Evolutionary conservation across 2,329 filamentous ascomycete genomes (phyloP), one percentile per base, ranked within the genome.

Genomic region (Ascochyta fabae): DNA sequence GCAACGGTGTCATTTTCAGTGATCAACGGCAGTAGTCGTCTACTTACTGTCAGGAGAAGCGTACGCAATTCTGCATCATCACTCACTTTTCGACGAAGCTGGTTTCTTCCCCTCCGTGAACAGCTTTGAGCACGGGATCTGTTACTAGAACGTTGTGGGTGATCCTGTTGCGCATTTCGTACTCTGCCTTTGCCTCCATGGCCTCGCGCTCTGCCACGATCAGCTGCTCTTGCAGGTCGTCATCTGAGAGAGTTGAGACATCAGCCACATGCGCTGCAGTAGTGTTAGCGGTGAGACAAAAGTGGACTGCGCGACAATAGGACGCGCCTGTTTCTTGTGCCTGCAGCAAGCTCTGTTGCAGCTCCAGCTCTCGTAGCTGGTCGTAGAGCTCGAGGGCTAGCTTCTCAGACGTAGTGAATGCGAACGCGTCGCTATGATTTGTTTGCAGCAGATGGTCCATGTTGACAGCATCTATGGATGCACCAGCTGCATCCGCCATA

Each of bases 121-220:
- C 86, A 6, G 91, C 88, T 68, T 90, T 91, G 53, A 96, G 79
- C 36, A 90, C 86, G 7, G 92, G 91, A 66, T 91, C 88, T 53
- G 87, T 87, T 64, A 86, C 85, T 62, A 95, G 76, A 48, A 91
- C 86, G 42, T 83, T 86, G 58, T 89, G 86, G 22, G 88, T 80
- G 22, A 90, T 86, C 58, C 86, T 86, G 71, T 88, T 88, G 60
- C 86, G 86, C 52, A 94, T 80, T 36, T 86, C 82, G 74, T 91
- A 90, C 54, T 82, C 82, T 51, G 90, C 87, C 68, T 87, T 86
- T 24, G 90, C 86, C 64, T 91, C 84, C 27, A 94, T 80, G 22
- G 91, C 83, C 46, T 87, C 86, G 49, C 82, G 80, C 73, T 92
- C 86, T 6, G 86, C 86, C 48, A 70, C 66, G 54, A 73, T 77